Base-by-base conservation (phyloP, 2,329 filamentous ascomycete species). In the Aspergillus fumigatiaffinis region DNA sequence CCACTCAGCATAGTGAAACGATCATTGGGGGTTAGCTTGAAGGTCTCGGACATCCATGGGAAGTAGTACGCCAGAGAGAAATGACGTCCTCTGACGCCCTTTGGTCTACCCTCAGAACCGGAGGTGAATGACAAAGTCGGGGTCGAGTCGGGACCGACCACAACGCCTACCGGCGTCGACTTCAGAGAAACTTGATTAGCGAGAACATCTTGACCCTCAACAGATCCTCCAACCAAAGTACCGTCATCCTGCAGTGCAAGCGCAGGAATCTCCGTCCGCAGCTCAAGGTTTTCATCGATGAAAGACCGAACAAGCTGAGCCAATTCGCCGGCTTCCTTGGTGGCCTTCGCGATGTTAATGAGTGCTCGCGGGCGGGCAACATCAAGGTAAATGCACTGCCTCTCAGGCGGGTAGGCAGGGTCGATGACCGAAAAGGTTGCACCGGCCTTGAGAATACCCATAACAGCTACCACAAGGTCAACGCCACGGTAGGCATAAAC, bases 11-110 rank as follows among this genome's bases (percentile, higher is more conserved):
- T 87, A 3, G 92, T 91, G 69, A 96, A 97, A 61, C 82, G 84
- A 70, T 87, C 87, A 46, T 90, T 82, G 8, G 86, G 81, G 0
- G 85, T 87, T 50, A 95, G 80, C 51, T 85, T 80, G 73, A 97
- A 97, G 2, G 80, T 85, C 75, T 94, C 78, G 0, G 91, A 86
- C 93, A 97, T 97, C 92, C 92, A 97, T 21, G 87, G 86, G 70
- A 93, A 95, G 77, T 96, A 97, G 66, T 89, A 87, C 1, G 91
- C 84, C 59, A 97, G 79, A 52, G 86, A 89, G 77, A 89, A 97
- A 75, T 97, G 93, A 14, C 93, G 84, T 1, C 93, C 92, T 55
- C 87, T 82, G 12, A 97, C 93, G 64, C 91, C 91, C 79, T 96
- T 96, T 35, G 91, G 92, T 63, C 84, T 80, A 49, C 90, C 91